These are phyloP conservation scores for Daldinia bambusicola DNA, from an alignment of 495 filamentous ascomycete species.

Conservation along the genomic window DNA sequence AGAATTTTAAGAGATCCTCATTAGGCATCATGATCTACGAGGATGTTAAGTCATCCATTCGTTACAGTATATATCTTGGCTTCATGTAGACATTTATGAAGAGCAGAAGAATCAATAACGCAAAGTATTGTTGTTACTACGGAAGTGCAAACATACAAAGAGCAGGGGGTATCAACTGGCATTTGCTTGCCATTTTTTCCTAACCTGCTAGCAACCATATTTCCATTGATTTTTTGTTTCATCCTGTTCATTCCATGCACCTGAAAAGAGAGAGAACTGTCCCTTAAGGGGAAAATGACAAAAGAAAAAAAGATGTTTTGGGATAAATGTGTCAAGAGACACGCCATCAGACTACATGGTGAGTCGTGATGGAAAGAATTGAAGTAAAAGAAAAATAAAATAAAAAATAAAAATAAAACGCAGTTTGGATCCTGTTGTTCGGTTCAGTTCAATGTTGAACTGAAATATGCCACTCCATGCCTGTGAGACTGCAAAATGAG, in stretches of 20 bases:
- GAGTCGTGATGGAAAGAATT: not conserved
- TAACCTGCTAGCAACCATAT: conserved; percentile 2
- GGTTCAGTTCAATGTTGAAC: not conserved
- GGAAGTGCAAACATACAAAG: not conserved
- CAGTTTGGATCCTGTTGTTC: not conserved
- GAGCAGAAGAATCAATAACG: not conserved
- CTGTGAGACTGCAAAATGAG: not conserved
- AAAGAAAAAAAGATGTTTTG: too few relatives aligned
- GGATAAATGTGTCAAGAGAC: not conserved
- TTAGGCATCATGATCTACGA: not conserved
- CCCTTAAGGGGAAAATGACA: not conserved
- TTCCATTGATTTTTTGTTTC: not conserved
- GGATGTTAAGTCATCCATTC: not conserved
- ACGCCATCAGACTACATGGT: not conserved
- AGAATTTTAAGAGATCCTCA: not conserved
- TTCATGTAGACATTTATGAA: not conserved
- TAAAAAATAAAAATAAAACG: not conserved
- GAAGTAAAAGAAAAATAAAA: not conserved
- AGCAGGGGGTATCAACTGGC: not conserved
- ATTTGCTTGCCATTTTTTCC: not conserved
- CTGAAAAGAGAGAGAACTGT: not conserved
- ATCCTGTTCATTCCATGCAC: not conserved
- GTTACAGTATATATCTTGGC: not conserved
- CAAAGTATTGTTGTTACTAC: not conserved
- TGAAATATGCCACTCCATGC: not conserved